Conservation (phyloP, 495 filamentous ascomycete species). For the Chaetomium tenue region DNA sequence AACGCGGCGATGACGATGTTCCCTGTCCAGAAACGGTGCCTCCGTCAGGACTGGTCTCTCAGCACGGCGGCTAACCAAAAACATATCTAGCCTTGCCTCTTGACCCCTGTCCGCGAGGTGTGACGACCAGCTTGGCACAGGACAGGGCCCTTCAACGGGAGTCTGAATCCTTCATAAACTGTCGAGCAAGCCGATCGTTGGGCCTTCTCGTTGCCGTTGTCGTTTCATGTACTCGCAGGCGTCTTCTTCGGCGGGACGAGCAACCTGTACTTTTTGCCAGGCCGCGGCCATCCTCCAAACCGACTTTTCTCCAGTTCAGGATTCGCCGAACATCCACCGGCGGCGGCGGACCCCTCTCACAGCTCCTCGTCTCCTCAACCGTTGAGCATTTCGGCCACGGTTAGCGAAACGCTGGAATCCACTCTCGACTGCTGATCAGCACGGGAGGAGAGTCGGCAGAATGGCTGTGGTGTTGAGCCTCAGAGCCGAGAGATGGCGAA, state of each 20-base stretch:
- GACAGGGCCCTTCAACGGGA: neutral
- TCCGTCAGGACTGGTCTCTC: slow-evolving; percentile 16
- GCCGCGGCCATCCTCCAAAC: neutral
- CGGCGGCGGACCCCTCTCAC: neutral
- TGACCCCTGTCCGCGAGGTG: slow-evolving; percentile 30
- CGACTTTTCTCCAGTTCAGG: neutral
- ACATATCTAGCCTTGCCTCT: neutral
- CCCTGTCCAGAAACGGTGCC: slow-evolving; percentile 17
- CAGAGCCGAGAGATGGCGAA: slow-evolving; percentile 16
- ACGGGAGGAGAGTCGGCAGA: slow-evolving; percentile 22
- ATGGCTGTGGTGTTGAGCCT: slow-evolving; percentile 18
- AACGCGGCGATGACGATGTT: slow-evolving; percentile 32
- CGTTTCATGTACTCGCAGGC: neutral
- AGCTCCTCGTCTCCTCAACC: neutral
- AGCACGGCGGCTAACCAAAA: slow-evolving; percentile 5
- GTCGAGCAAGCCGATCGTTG: neutral
- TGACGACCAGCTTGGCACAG: slow-evolving; percentile 21
- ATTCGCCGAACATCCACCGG: too few relatives aligned
- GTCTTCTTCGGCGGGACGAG: neutral
- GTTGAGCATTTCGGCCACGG: neutral
- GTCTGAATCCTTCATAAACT: slow-evolving; percentile 7
- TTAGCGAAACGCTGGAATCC: slow-evolving; percentile 9
- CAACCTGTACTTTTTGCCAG: neutral
- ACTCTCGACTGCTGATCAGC: slow-evolving; percentile 20
- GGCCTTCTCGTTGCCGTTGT: neutral